Evolutionary conservation across 805 yeast species (phyloP).

Genomic region (Metschnikowia corniflorae): DNA sequence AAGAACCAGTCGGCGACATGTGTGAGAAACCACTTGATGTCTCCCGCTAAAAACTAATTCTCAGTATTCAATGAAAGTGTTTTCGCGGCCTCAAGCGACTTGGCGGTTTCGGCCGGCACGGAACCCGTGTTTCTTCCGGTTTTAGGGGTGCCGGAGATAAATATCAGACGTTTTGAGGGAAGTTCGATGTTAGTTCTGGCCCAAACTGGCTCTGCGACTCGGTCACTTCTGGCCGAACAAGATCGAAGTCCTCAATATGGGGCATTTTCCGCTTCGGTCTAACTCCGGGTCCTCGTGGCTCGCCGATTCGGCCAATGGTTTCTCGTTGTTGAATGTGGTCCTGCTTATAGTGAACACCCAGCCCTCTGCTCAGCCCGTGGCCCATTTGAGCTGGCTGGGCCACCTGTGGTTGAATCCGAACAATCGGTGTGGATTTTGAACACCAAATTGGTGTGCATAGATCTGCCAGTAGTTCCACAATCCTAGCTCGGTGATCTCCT

Average conservation of each 20-base stretch:
- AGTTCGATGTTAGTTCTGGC: slow-evolving; percentile 11
- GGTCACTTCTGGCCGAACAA: background rate
- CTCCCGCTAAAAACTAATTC: slow-evolving; percentile 17
- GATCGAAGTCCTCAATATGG: background rate
- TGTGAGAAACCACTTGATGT: slow-evolving; percentile 39
- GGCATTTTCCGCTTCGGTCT: background rate
- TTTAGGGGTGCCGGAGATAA: slow-evolving; percentile 1
- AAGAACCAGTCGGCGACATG: slow-evolving; percentile 42
- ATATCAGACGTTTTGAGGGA: slow-evolving; percentile 9
- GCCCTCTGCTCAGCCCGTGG: slow-evolving; percentile 42
- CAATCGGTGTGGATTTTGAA: slow-evolving; percentile 56
- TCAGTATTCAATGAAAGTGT: slow-evolving; percentile 3
- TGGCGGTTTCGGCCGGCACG: slow-evolving; percentile 1
- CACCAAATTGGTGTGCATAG: slow-evolving; percentile 54
- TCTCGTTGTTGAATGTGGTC: slow-evolving; percentile 10
- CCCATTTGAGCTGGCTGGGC: slow-evolving; percentile 59
- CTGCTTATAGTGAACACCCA: background rate
- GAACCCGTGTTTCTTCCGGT: background rate
- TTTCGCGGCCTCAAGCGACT: slow-evolving; percentile 9
- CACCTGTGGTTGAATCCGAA: slow-evolving; percentile 59
- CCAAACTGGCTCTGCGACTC: slow-evolving; percentile 1
- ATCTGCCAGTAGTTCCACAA: slow-evolving; percentile 54
- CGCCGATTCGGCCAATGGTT: slow-evolving; percentile 5
- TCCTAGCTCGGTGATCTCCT: slow-evolving; percentile 52
- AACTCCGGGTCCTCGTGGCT: slow-evolving; percentile 2